These are phyloP conservation scores for Puccinia horiana DNA, from an alignment of 1,284 basidiomycete species.

Conservation along the genomic window DNA sequence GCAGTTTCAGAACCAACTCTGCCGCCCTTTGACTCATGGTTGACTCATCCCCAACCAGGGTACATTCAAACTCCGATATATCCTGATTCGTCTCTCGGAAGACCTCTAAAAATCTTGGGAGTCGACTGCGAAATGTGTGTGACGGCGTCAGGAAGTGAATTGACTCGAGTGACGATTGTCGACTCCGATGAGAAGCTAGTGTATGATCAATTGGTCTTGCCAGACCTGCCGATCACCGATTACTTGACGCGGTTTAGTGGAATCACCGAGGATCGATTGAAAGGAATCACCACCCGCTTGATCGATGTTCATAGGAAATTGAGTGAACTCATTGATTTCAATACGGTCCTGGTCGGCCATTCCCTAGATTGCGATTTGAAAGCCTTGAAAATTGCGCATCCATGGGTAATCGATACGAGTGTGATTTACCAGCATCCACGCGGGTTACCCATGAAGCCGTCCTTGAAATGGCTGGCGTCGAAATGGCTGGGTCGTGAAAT, in stretches of 20 bases:
- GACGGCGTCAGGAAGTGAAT: conserved; percentile 81
- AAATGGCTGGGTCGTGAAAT: conserved; percentile 86
- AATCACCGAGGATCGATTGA: conserved; percentile 74
- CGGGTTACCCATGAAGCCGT: conserved; percentile 83
- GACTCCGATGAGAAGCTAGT: conserved; percentile 71
- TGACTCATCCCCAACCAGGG: conserved; percentile 58
- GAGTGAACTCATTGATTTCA: conserved; percentile 61
- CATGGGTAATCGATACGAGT: conserved; percentile 83
- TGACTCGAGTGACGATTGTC: conserved; percentile 79
- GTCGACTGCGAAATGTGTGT: conserved; percentile 93
- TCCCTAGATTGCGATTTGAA: conserved; percentile 86
- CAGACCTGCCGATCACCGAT: conserved; percentile 74
- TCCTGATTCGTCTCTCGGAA: conserved; percentile 52
- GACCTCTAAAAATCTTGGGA: conserved; percentile 59
- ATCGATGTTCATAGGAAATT: conserved; percentile 72
- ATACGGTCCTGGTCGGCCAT: conserved; percentile 86
- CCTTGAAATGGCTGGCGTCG: conserved; percentile 84
- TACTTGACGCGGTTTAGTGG: conserved; percentile 92
- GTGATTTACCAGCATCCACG: conserved; percentile 83
- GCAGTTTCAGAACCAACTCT: conserved; percentile 50
- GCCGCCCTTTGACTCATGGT: conserved; percentile 22
- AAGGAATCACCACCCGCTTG: conserved; percentile 71
- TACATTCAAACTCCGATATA: conserved; percentile 71
- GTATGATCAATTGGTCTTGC: conserved; percentile 83
- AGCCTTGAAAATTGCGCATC: conserved; percentile 77